Percentiles rank a stretch among this genome's conserved stretches.
Evolutionary conservation across 306 rosid genomes (phyloP).

Genomic region (Casuarina equisetifolia): DNA sequence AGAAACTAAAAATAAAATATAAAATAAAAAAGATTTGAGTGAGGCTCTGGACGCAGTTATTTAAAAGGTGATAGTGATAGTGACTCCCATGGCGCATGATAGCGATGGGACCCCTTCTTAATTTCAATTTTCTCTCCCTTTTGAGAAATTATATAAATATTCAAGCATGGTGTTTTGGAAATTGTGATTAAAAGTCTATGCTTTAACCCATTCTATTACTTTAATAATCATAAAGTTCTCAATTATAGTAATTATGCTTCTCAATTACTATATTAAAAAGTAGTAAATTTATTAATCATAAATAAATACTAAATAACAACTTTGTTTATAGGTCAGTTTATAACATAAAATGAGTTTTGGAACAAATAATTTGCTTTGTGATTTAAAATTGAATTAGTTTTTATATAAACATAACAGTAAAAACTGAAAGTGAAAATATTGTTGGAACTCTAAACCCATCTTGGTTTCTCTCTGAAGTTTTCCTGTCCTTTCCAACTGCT

Average conservation of each 20-base stretch:
- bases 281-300: no score
- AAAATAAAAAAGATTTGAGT: conserved; percentile 10
- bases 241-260: background rate
- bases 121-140: background rate
- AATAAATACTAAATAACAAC: no score
- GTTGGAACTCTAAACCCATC: no score
- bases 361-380: no score
- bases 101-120: conserved; percentile 42
- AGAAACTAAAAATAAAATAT: conserved; percentile 1
- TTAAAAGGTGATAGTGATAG: conserved; percentile 48
- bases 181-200: conserved; percentile 1
- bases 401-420: no score
- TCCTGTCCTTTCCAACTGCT: no score
- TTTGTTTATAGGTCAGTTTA: no score
- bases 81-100: conserved; percentile 48
- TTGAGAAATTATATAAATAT: conserved; percentile 1
- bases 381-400: no score
- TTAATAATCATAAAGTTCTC: background rate
- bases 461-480: no score
- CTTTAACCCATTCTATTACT: background rate
- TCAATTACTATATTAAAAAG: no score
- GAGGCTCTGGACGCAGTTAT: conserved; percentile 46
- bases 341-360: no score
- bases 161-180: background rate
- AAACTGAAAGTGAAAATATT: no score